Evolutionary conservation across 305 asterid genomes (phyloP).

Genomic region (Stenogyne calaminthoides): DNA sequence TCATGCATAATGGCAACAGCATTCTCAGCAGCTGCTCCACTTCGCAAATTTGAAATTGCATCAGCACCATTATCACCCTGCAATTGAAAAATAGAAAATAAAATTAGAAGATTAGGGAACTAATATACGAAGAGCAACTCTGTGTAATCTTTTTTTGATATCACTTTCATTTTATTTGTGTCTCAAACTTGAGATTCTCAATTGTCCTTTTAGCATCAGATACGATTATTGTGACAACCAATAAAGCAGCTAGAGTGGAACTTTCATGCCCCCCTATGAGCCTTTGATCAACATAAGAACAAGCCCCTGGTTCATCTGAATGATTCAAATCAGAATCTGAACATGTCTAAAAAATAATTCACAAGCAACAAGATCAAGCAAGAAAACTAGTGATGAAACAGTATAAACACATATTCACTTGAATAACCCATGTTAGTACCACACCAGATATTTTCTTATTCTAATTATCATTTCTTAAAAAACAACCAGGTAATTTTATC

Average conservation of each 20-base stretch:
- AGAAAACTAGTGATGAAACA: neutral
- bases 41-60: constrained; percentile 70
- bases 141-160: neutral
- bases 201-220: neutral
- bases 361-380: neutral
- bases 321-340: neutral
- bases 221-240: neutral
- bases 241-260: constrained; percentile 9
- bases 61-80: constrained; percentile 65
- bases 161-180: neutral
- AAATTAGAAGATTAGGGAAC: constrained; percentile 9
- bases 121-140: neutral
- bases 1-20: constrained; percentile 86
- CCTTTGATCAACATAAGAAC: neutral
- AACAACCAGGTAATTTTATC: neutral
- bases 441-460: neutral
- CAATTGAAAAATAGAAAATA: constrained; percentile 27
- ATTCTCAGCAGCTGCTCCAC: constrained; percentile 87
- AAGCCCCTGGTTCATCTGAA: neutral
- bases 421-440: neutral
- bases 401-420: constrained; percentile 5
- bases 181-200: constrained; percentile 4
- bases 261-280: constrained; percentile 8
- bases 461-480: constrained; percentile 8
- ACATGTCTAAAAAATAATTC: neutral